Evolutionary conservation across 2,329 filamentous ascomycete species (phyloP).

Genomic region (Lasiodiplodia sp.): DNA sequence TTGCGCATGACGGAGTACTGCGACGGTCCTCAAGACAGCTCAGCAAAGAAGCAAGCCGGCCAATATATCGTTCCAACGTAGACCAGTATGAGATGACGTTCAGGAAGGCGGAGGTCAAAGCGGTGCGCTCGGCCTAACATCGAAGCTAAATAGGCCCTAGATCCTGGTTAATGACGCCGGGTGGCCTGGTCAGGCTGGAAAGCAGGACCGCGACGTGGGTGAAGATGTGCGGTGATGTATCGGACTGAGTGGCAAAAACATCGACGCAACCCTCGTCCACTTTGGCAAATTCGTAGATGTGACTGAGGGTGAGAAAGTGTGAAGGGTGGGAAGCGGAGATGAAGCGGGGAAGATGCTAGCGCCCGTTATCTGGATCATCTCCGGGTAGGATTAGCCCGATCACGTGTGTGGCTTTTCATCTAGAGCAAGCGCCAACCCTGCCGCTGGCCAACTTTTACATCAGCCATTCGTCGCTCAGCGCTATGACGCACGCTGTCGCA

Average conservation of each 20-base stretch:
- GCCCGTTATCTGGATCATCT: not conserved
- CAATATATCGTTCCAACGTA: not conserved
- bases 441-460: slow-evolving; percentile 10
- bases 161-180: not conserved
- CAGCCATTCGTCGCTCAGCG: slow-evolving; percentile 16
- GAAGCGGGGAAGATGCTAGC: not conserved
- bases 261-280: not conserved
- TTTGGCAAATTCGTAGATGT: not conserved
- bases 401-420: slow-evolving; percentile 4
- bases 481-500: slow-evolving; percentile 19
- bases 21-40: too few species aligned
- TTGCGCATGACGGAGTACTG: too few species aligned
- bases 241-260: not conserved
- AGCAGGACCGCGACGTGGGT: not conserved
- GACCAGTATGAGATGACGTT: not conserved
- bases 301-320: not conserved
- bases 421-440: slow-evolving; percentile 14
- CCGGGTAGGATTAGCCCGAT: not conserved
- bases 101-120: not conserved
- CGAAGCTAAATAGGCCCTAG: not conserved
- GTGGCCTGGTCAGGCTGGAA: not conserved
- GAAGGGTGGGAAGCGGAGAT: not conserved
- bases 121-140: not conserved
- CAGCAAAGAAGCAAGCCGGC: not conserved
- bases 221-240: not conserved